A percentile compares a stretch with the other conserved stretches of the same genome.
phyloP scores from a whole-genome alignment of 371 early-diverging fungal genomes.

The Chytridiales sp. region DNA sequence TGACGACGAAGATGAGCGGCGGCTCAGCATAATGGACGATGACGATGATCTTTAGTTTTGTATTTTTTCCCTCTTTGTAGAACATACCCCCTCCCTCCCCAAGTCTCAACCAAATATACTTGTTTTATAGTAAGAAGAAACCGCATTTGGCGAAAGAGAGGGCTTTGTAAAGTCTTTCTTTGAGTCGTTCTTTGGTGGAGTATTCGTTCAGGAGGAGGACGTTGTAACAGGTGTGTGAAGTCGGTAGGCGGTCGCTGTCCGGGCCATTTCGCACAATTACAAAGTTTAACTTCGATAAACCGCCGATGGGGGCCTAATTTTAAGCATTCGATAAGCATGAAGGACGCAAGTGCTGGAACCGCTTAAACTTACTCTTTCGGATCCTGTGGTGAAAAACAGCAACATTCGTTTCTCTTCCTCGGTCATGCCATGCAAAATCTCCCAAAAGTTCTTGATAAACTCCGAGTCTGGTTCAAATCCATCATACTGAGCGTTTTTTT shows the following conservation, averaged over 20 bases:
- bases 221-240: slow-evolving; percentile 92
- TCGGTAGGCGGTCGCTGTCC: slow-evolving; percentile 62
- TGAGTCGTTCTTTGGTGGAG: slow-evolving; percentile 70
- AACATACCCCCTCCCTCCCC: slow-evolving; percentile 14
- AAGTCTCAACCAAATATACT: not conserved
- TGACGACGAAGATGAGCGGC: no score
- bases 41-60: no score
- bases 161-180: slow-evolving; percentile 80
- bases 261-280: slow-evolving; percentile 93
- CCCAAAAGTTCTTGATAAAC: slow-evolving; percentile 79
- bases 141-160: slow-evolving; percentile 67
- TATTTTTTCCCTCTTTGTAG: no score
- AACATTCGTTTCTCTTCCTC: slow-evolving; percentile 86
- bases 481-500: slow-evolving; percentile 80
- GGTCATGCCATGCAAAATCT: slow-evolving; percentile 76
- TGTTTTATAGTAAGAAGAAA: slow-evolving; percentile 36
- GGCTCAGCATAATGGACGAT: no score
- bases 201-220: slow-evolving; percentile 93
- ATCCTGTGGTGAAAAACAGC: slow-evolving; percentile 92
- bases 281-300: slow-evolving; percentile 83
- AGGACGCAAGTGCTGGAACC: no score
- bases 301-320: slow-evolving; percentile 96
- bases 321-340: no score
- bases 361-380: slow-evolving; percentile 51
- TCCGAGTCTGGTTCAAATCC: slow-evolving; percentile 20